Percentiles rank a stretch among this genome's conserved stretches.
Evolutionary conservation across 169 alveolate genomes (phyloP).

Genomic region (Condylostoma magnum): DNA sequence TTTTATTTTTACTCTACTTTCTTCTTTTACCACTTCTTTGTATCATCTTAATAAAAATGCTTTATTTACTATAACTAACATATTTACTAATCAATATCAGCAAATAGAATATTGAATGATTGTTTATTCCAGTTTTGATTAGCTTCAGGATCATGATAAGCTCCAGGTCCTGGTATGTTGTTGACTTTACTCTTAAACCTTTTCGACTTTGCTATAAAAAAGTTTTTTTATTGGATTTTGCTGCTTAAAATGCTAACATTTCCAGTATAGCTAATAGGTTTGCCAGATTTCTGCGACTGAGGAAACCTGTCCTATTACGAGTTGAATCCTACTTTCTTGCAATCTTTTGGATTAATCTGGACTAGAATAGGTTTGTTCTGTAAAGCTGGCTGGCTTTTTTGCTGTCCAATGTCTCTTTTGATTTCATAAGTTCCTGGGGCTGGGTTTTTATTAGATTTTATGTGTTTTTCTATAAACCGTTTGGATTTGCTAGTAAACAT

Average conservation of each 20-base stretch:
- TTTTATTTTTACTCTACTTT: too few species aligned
- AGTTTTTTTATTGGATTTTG: neutral
- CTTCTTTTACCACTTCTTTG: too few species aligned
- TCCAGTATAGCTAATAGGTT: neutral
- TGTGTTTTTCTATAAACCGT: constrained; percentile 26
- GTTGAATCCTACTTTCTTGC: constrained; percentile 29
- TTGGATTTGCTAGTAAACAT: constrained; percentile 38
- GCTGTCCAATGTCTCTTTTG: constrained; percentile 16
- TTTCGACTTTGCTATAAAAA: neutral
- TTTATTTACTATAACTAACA: too few species aligned
- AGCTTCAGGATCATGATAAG: constrained; percentile 4
- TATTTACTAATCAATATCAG: neutral
- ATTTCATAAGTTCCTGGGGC: constrained; percentile 40
- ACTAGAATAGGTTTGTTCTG: constrained; percentile 46
- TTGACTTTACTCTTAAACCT: neutral
- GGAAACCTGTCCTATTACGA: constrained; percentile 38
- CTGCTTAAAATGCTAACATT: neutral
- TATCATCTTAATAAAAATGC: too few species aligned
- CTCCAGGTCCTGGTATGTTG: constrained; percentile 20
- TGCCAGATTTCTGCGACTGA: constrained; percentile 14
- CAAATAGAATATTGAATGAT: constrained; percentile 18
- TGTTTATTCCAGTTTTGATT: neutral
- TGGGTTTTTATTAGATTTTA: constrained; percentile 29
- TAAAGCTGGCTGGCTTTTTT: constrained; percentile 22
- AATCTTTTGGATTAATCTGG: constrained; percentile 34